Evolutionary conservation across 148 eudicot species (phyloP).

Genomic region (Spergularia marina): DNA sequence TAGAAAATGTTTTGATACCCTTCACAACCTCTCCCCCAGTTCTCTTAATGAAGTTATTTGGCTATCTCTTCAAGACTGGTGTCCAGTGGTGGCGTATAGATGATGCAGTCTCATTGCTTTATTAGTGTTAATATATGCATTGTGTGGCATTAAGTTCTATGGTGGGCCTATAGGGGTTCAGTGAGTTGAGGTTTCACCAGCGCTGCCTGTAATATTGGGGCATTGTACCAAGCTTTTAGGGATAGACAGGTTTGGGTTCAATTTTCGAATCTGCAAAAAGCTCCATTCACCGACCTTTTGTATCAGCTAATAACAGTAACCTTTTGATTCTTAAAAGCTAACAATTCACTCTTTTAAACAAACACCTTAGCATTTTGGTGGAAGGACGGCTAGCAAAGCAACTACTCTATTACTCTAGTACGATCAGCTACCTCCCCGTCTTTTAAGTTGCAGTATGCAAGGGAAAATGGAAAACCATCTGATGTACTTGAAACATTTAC

Average conservation of each 20-base stretch:
- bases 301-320: neutral
- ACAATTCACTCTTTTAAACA: neutral
- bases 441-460: neutral
- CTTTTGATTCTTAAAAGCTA: no score
- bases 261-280: neutral
- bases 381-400: neutral
- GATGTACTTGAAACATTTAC: neutral
- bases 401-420: neutral
- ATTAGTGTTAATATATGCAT: neutral
- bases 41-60: neutral
- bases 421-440: neutral
- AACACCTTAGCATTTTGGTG: neutral
- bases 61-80: neutral
- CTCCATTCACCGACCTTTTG: neutral
- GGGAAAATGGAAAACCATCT: neutral
- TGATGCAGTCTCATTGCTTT: neutral
- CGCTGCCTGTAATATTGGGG: neutral
- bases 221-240: neutral
- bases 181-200: neutral
- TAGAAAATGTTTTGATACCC: neutral
- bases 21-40: neutral
- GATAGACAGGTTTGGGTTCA: neutral
- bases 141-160: neutral
- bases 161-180: neutral
- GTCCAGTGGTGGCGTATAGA: neutral